Percentiles rank a stretch among this genome's conserved stretches.
phyloP scores from a whole-genome alignment of 768 basidiomycete genomes.

The Russula virescens region DNA sequence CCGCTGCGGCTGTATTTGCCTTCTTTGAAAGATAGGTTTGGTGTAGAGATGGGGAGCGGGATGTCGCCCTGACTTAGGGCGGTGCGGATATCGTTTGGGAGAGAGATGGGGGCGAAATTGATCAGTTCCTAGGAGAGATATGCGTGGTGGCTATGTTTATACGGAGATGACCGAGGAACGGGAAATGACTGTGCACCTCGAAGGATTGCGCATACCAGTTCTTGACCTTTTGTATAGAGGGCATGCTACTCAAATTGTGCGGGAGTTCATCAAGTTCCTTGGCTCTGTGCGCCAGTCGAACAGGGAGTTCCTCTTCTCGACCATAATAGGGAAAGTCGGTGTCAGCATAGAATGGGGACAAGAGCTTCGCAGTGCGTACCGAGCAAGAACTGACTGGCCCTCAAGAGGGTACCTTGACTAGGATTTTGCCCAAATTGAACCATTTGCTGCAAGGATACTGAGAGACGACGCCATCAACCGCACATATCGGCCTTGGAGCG shows the following conservation, averaged over 20 bases:
- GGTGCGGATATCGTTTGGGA: constrained; percentile 62
- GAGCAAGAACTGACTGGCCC: constrained; percentile 82
- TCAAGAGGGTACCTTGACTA: constrained; percentile 88
- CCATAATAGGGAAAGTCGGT: not conserved
- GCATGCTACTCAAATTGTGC: constrained; percentile 86
- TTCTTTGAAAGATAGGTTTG: constrained; percentile 63
- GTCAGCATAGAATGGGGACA: not conserved
- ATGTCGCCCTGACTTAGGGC: constrained; percentile 48
- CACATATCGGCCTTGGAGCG: not conserved
- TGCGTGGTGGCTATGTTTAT: not conserved
- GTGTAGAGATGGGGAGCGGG: constrained; percentile 63
- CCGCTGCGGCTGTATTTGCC: constrained; percentile 29
- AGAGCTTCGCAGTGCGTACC: constrained; percentile 42
- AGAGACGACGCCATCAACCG: not conserved
- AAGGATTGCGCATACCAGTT: constrained; percentile 99
- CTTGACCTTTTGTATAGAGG: constrained; percentile 89
- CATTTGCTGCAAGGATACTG: constrained; percentile 97
- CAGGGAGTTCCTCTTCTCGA: constrained; percentile 82
- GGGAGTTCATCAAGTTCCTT: constrained; percentile 94
- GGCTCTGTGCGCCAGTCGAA: constrained; percentile 91
- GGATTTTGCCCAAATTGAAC: constrained; percentile 96
- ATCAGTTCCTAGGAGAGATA: constrained; percentile 70
- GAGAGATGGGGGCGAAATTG: constrained; percentile 69
- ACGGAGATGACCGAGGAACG: constrained; percentile 5
- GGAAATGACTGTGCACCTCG: constrained; percentile 53